phyloP scores from a whole-genome alignment of 371 early-diverging fungal genomes.

The Mucor lusitanicus region DNA sequence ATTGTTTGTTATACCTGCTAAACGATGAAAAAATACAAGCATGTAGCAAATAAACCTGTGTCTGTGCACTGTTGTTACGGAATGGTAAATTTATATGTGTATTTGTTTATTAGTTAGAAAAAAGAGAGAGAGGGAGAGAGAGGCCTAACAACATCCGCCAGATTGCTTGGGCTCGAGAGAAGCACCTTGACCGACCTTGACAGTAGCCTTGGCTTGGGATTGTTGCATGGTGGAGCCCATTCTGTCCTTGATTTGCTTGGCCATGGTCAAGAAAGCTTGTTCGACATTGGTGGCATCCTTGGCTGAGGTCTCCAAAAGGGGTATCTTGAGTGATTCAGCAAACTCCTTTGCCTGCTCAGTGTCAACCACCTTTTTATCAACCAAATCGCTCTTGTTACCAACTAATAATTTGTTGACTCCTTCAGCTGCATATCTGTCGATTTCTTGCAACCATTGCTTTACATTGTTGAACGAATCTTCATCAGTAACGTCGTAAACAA shows the following conservation, averaged over 20 bases:
- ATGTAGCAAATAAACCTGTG: background rate
- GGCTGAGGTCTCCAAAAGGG: constrained; percentile 94
- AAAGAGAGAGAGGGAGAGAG: background rate
- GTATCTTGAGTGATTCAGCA: constrained; percentile 82
- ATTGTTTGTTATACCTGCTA: background rate
- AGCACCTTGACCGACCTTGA: constrained; percentile 53
- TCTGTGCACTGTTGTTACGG: background rate
- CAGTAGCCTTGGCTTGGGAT: constrained; percentile 48
- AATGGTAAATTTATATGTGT: background rate
- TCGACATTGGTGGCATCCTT: constrained; percentile 95
- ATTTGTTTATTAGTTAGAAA: background rate
- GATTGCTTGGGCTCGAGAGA: constrained; percentile 53
- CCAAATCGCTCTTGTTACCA: constrained; percentile 99
- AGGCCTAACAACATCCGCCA: constrained; percentile 55
- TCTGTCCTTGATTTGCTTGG: constrained; percentile 84
- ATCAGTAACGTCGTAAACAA: constrained; percentile 99
- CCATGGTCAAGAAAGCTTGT: constrained; percentile 95
- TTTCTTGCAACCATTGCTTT: constrained; percentile 97
- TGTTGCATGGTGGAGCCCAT: constrained; percentile 38
- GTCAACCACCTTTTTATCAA: constrained; percentile 84
- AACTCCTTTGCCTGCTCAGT: constrained; percentile 82
- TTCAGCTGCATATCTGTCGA: constrained; percentile 69
- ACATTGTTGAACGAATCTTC: constrained; percentile 91
- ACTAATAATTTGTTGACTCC: constrained; percentile 96
- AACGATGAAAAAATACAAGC: background rate